Evolutionary conservation across 129 eudicot species (phyloP).

Genomic region (Erigeron canadensis): DNA sequence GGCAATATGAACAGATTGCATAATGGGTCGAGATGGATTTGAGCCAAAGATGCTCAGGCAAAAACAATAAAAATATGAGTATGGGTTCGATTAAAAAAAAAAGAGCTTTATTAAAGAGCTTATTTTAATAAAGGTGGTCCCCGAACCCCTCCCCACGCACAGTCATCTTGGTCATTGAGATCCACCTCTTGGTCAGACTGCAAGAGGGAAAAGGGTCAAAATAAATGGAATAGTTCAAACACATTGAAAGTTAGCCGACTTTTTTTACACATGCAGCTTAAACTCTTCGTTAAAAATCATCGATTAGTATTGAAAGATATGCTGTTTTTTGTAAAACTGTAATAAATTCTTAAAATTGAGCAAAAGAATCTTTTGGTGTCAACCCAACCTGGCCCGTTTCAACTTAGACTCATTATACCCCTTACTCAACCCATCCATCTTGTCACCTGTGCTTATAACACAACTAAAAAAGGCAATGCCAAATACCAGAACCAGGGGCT

Average conservation of each 20-base stretch:
- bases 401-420: not conserved
- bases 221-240: not conserved
- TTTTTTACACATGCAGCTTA: not conserved
- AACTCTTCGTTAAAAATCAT: not conserved
- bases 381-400: not conserved
- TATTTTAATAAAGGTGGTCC: too few relatives aligned
- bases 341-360: not conserved
- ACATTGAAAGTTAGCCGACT: not conserved
- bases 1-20: too few relatives aligned
- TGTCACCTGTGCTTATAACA: not conserved
- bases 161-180: too few relatives aligned
- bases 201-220: not conserved
- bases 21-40: not conserved
- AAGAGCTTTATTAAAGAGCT: too few relatives aligned
- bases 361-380: not conserved
- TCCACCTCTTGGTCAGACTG: not conserved
- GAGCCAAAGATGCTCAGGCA: not conserved
- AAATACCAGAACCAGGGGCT: constrained; percentile 41
- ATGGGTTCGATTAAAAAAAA: too few relatives aligned
- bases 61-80: too few relatives aligned
- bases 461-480: constrained; percentile 4
- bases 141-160: too few relatives aligned
- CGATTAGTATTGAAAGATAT: not conserved
- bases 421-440: not conserved
- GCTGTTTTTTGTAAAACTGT: not conserved